These are phyloP conservation scores for Pseudogymnoascus sp. DNA, from an alignment of 2,329 filamentous ascomycete genomes.

Conservation along the genomic window DNA sequence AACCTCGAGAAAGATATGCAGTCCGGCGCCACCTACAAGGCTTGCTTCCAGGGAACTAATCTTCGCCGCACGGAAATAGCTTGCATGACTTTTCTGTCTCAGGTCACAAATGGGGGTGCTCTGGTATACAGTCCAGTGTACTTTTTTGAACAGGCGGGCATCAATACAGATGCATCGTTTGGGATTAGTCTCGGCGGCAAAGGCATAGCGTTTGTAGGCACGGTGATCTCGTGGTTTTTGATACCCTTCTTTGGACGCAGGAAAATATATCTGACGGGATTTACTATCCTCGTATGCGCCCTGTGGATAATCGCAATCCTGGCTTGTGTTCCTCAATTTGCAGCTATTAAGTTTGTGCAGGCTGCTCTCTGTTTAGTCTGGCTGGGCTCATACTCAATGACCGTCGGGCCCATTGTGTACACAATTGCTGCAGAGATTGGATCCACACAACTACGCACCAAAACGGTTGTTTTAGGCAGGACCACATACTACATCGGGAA, in stretches of 20 bases:
- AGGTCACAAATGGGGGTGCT: slow-evolving; percentile 52
- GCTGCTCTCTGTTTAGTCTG: slow-evolving; percentile 18
- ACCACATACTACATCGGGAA: slow-evolving; percentile 26
- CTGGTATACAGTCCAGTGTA: slow-evolving; percentile 55
- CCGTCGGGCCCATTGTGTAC: slow-evolving; percentile 32
- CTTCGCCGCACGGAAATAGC: slow-evolving; percentile 43
- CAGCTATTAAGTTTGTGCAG: slow-evolving; percentile 28
- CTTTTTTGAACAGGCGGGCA: slow-evolving; percentile 47
- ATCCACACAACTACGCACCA: slow-evolving; percentile 30
- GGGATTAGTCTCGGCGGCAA: slow-evolving; percentile 41
- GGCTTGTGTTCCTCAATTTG: slow-evolving; percentile 35
- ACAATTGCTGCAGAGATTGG: slow-evolving; percentile 32
- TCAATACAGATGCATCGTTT: slow-evolving; percentile 40
- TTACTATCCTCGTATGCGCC: slow-evolving; percentile 33
- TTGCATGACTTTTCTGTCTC: slow-evolving; percentile 49
- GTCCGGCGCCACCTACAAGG: slow-evolving; percentile 35
- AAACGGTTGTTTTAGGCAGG: slow-evolving; percentile 32
- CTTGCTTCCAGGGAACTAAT: slow-evolving; percentile 39
- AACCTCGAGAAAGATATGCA: slow-evolving; percentile 36
- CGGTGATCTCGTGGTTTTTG: slow-evolving; percentile 40
- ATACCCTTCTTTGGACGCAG: slow-evolving; percentile 39
- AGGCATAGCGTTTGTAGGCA: slow-evolving; percentile 40
- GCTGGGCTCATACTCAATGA: slow-evolving; percentile 29
- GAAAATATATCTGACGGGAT: slow-evolving; percentile 37
- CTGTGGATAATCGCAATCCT: slow-evolving; percentile 39